Evolutionary conservation across 2,329 filamentous ascomycete genomes (phyloP), one percentile per base, ranked within the genome.

Genomic region (Aspergillus clavatus): DNA sequence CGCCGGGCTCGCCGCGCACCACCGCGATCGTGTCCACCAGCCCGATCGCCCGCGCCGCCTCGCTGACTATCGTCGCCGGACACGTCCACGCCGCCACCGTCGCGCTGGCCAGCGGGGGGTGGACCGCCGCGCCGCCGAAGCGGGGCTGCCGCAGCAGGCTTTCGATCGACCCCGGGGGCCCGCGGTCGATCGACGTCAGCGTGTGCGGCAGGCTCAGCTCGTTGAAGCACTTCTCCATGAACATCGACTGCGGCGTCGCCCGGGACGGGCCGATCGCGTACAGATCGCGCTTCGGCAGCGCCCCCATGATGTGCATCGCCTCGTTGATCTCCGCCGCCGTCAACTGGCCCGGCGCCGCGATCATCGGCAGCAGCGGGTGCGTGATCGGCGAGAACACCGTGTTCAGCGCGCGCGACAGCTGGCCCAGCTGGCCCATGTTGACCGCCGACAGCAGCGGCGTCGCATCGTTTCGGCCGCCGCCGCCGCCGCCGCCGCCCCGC

Each of bases 371-470:
- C 7, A 93, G 73, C 1, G 88, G 87, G 59, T 95, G 88, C 0
- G 89, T 94, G 61, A 94, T 90, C 21, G 88, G 87, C 0, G 87
- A 90, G 64, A 94, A 91, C 50, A 91, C 84, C 45, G 85, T 87
- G 68, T 94, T 94, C 46, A 93, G 73, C 0, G 86, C 86, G 57
- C 89, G 79, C 1, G 88, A 93, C 40, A 94, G 80, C 61, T 94
- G 88, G 8, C 89, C 89, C n/a, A 82, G 80, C 56, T 87, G 83
- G 21, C 87, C 87, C 87, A 93, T 93, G 65, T 93, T 93, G 54
- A 94, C 81, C 5, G 86, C 87, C 2, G 87, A 93, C 26, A 95
- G 75, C 1, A 86, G 85, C 7, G 87, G 87, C n/a, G n/a, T n/a
- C n/a, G n/a, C n/a, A n/a, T n/a, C n/a, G n/a, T n/a, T n/a, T n/a